A percentile compares a stretch with the other conserved stretches of the same genome.
phyloP scores from a whole-genome alignment of 2,329 filamentous ascomycete species.

The Furcasterigmium furcatum region DNA sequence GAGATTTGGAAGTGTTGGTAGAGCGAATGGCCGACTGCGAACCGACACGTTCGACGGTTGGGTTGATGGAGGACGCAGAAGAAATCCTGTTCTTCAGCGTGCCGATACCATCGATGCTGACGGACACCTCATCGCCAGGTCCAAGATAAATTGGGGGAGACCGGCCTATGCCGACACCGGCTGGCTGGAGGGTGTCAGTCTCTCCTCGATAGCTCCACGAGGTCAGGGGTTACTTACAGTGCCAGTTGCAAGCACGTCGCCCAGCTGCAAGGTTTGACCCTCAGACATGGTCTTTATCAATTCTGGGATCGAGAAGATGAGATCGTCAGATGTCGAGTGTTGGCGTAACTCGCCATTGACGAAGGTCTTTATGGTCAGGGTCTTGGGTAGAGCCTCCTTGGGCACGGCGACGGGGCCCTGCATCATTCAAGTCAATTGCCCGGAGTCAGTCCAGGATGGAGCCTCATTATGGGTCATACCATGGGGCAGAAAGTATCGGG shows the following conservation, averaged over 20 bases:
- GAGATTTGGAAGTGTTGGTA: slow-evolving; percentile 13
- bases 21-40: neutral
- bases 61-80: slow-evolving; percentile 15
- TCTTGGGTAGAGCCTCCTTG: slow-evolving; percentile 35
- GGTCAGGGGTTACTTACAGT: slow-evolving; percentile 19
- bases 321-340: slow-evolving; percentile 35
- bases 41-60: slow-evolving; percentile 17
- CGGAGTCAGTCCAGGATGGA: neutral
- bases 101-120: slow-evolving; percentile 38
- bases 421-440: neutral
- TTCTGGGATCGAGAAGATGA: slow-evolving; percentile 41
- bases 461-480: slow-evolving; percentile 19
- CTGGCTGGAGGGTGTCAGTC: slow-evolving; percentile 17
- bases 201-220: neutral
- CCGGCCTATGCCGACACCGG: slow-evolving; percentile 44
- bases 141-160: slow-evolving; percentile 36
- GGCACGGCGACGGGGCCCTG: slow-evolving; percentile 50
- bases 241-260: slow-evolving; percentile 42
- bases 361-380: slow-evolving; percentile 35
- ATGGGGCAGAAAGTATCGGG: slow-evolving; percentile 54
- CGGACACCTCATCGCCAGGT: slow-evolving; percentile 34
- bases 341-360: slow-evolving; percentile 46
- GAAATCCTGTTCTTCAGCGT: slow-evolving; percentile 34
- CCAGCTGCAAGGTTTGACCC: slow-evolving; percentile 38
- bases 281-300: slow-evolving; percentile 37